Evolutionary conservation across 2,329 filamentous ascomycete genomes (phyloP), one percentile per base, ranked within the genome.

Genomic region (Monosporascus sp.): DNA sequence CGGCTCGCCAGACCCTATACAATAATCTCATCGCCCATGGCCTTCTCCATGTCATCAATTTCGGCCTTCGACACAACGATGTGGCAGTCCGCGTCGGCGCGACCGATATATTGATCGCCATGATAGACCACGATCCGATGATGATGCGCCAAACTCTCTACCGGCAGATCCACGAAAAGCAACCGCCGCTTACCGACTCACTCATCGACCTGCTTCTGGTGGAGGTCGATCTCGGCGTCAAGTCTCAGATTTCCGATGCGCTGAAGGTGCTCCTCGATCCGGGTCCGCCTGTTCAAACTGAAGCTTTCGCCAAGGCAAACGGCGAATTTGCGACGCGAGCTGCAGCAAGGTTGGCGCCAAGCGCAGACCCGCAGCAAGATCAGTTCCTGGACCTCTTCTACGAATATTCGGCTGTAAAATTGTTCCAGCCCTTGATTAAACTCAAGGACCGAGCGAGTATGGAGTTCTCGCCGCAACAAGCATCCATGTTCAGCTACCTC

Each of bases 141-240:
- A 91, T 97, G 87, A 93, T 99, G 67, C 88, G 94, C 48, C 86
- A 88, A 61, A 95, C 93, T 52, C 92, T 97, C 63, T 93, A 96
- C 70, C 90, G 91, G 57, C 91, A 96, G 60, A 87, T 97, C 57
- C 87, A 88, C 59, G 91, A 97, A 59, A 92, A 92, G 67, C 85
- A 90, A 61, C 84, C 86, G 2, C 90, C 91, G 5, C 73, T 99
- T 51, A 97, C 91, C 1, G 94, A 97, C 67, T 95, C 90, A 0
- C 76, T 99, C 41, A 96, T 97, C 54, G 93, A 97, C 62, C 79
- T 99, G 43, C 81, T 99, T 2, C 80, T 97, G 47, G 86, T 94
- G 2, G 94, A 99, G 73, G 87, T 90, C 19, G 94, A 99, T 66
- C 77, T 97, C 17, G 94, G 94, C 0, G 91, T 97, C 58, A 97